These are phyloP conservation scores for Acanthamoeba castellanii DNA, from an alignment of 208 protist species.

Conservation along the genomic window DNA sequence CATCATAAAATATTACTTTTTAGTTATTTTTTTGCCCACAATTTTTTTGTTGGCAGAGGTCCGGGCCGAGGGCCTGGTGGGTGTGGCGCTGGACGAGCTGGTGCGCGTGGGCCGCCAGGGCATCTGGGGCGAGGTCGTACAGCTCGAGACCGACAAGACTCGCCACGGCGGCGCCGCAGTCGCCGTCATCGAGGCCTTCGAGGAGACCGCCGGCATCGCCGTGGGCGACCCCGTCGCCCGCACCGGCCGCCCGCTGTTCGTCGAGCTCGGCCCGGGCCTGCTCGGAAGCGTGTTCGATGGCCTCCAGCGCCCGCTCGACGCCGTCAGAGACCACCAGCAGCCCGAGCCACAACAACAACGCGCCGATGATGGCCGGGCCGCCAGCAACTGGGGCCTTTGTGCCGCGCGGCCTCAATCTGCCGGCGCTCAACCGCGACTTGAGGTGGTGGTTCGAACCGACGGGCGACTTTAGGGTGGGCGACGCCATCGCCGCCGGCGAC, in stretches of 20 bases:
- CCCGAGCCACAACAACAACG: conserved; percentile 88
- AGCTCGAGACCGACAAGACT: not conserved
- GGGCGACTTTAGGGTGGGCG: conserved; percentile 78
- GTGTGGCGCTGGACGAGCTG: not conserved
- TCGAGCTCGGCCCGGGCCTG: conserved; percentile 99
- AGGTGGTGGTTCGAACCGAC: conserved; percentile 97
- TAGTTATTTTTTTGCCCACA: too few relatives aligned
- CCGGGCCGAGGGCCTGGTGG: not conserved
- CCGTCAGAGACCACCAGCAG: conserved; percentile 85
- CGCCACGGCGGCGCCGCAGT: not conserved
- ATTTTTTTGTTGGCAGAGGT: not conserved
- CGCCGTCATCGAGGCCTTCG: conserved; percentile 1
- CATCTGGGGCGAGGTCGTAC: not conserved
- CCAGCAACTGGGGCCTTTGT: conserved; percentile 94
- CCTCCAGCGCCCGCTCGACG: conserved; percentile 99
- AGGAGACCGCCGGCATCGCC: conserved; percentile 92
- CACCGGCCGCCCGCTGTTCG: conserved; percentile 99
- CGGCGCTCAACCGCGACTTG: conserved; percentile 95
- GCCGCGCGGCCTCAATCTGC: conserved; percentile 98
- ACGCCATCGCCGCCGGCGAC: conserved; percentile 84
- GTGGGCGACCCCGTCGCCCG: conserved; percentile 99
- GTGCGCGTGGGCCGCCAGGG: not conserved
- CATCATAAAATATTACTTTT: too few relatives aligned
- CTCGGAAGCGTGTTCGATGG: conserved; percentile 99
- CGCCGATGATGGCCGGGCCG: conserved; percentile 82